phyloP scores from a whole-genome alignment of 495 filamentous ascomycete genomes.

The Tuber melanosporum region DNA sequence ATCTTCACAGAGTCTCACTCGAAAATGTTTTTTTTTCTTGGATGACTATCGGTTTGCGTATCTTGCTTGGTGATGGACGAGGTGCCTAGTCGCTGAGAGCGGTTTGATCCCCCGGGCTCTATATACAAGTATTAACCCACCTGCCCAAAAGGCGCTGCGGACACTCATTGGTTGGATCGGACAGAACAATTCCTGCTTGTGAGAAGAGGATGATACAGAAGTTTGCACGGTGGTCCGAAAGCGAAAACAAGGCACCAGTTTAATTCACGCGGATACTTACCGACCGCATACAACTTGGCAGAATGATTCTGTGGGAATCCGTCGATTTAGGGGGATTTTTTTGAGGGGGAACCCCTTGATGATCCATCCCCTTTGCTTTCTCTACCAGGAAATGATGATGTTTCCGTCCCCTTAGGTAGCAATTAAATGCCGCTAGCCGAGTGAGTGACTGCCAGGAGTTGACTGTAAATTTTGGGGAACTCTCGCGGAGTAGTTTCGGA shows the following conservation, averaged over 20 bases:
- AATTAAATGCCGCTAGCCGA: not conserved
- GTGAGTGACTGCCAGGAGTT: not conserved
- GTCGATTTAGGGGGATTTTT: not conserved
- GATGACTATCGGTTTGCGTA: not conserved
- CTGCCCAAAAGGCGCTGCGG: not conserved
- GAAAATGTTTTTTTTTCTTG: not conserved
- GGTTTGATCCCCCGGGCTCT: not conserved
- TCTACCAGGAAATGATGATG: not conserved
- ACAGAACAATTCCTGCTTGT: not conserved
- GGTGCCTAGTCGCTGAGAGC: not conserved
- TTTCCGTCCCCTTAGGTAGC: not conserved
- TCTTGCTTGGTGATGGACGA: not conserved
- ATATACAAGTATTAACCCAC: not conserved
- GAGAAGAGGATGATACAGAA: not conserved
- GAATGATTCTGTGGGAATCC: not conserved
- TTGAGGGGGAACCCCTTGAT: not conserved
- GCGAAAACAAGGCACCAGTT: not conserved
- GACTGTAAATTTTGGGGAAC: too few relatives aligned
- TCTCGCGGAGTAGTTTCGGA: not conserved
- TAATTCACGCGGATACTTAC: not conserved
- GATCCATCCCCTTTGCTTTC: not conserved
- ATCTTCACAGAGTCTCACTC: conserved; percentile 1
- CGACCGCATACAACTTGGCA: not conserved
- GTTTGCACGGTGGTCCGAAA: not conserved
- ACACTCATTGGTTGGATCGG: not conserved